Conservation (phyloP, 208 protist genomes). For the Leishmania braziliensis region DNA sequence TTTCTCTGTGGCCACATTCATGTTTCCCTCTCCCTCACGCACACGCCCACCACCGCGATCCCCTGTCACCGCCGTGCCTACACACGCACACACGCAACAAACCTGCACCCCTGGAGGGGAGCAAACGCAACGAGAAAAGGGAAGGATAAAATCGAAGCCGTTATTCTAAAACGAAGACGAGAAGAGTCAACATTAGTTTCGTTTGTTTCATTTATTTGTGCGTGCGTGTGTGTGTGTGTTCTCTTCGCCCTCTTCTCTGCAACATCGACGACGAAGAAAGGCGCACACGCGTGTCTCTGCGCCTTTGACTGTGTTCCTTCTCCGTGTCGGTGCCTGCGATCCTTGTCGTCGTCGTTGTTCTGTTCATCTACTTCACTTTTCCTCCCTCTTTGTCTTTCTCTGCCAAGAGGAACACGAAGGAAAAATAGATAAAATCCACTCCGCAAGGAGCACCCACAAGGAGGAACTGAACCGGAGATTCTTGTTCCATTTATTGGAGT, state of each 20-base stretch:
- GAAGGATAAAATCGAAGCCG: neutral
- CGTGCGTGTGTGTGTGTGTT: neutral
- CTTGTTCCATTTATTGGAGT: neutral
- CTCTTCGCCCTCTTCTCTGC: neutral
- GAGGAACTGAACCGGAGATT: no score
- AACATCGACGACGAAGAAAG: no score
- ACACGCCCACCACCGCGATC: slow-evolving; percentile 10
- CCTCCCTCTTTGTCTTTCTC: neutral
- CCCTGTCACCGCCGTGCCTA: neutral
- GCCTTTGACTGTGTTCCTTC: neutral
- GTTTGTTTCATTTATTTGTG: neutral
- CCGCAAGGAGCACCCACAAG: no score
- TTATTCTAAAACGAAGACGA: neutral
- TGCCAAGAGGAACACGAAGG: neutral
- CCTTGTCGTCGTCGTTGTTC: neutral
- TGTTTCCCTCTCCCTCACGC: slow-evolving; percentile 5
- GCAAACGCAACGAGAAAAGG: neutral
- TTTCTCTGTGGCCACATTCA: slow-evolving; percentile 8
- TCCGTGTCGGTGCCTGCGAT: neutral
- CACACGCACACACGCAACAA: neutral
- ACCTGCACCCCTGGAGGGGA: no score
- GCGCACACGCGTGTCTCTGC: no score
- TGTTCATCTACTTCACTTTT: slow-evolving; percentile 6
- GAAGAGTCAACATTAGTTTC: neutral
- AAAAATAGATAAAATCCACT: slow-evolving; percentile 7